Evolutionary conservation across 1,284 basidiomycete genomes (phyloP).

Genomic region (Sphagnurus paluster): DNA sequence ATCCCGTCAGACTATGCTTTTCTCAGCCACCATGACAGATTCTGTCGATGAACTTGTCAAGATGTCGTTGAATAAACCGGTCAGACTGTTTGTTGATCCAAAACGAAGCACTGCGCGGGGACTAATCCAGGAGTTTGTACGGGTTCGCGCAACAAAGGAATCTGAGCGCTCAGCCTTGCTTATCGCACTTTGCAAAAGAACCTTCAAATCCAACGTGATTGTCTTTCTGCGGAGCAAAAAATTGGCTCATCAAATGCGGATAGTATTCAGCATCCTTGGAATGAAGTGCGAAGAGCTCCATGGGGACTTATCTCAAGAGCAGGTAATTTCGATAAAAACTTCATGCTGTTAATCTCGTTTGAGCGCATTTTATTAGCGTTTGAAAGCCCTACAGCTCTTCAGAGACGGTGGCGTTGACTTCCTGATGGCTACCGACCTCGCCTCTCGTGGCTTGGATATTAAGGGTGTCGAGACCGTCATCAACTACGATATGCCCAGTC

Average conservation of each 20-base stretch:
- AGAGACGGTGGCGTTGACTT: conserved; percentile 85
- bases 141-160: conserved; percentile 79
- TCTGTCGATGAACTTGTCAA: conserved; percentile 91
- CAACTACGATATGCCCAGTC: conserved; percentile 97
- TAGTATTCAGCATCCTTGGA: conserved; percentile 87
- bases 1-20: conserved; percentile 95
- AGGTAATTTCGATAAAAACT: conserved; percentile 49
- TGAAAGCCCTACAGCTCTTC: conserved; percentile 85
- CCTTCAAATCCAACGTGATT: conserved; percentile 84
- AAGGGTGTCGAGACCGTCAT: conserved; percentile 97
- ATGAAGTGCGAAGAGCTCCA: conserved; percentile 92
- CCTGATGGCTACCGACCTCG: conserved; percentile 94
- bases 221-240: conserved; percentile 97
- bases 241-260: conserved; percentile 93
- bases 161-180: conserved; percentile 84
- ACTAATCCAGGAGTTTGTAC: conserved; percentile 95
- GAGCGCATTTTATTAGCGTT: conserved; percentile 56
- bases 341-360: conserved; percentile 4
- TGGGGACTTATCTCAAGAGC: conserved; percentile 94
- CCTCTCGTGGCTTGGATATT: conserved; percentile 94
- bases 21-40: conserved; percentile 98
- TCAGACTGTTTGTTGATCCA: conserved; percentile 94
- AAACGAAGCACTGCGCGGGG: conserved; percentile 86
- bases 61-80: conserved; percentile 90
- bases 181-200: conserved; percentile 83